phyloP scores from a whole-genome alignment of 805 yeast genomes.

The Saccharomycopsis sp. region DNA sequence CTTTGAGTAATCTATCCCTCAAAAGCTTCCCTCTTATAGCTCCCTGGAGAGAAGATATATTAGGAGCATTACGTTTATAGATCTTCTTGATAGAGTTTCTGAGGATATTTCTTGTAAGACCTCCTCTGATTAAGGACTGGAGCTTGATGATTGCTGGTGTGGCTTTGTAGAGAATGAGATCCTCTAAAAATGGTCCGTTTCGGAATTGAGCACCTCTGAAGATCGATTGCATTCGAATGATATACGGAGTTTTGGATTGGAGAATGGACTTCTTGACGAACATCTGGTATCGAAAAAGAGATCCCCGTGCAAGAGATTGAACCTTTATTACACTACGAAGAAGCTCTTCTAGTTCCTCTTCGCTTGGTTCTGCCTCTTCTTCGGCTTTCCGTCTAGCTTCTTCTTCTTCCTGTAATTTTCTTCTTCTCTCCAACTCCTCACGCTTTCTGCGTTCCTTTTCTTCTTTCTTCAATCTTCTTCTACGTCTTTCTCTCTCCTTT shows the following conservation, averaged over 20 bases:
- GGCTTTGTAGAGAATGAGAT: conserved; percentile 1
- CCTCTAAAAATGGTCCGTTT: conserved; percentile 9
- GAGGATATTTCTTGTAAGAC: conserved; percentile 26
- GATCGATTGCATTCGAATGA: conserved; percentile 40
- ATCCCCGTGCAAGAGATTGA: conserved; percentile 69
- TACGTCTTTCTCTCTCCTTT: neutral
- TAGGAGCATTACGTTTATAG: conserved; percentile 21
- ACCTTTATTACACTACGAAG: conserved; percentile 39
- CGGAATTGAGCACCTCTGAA: conserved; percentile 26
- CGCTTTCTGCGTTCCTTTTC: neutral
- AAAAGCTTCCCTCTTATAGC: conserved; percentile 34
- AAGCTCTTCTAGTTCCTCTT: conserved; percentile 26
- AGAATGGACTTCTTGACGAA: conserved; percentile 59
- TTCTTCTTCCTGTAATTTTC: neutral
- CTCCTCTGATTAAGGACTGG: conserved; percentile 49
- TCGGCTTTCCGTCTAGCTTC: neutral
- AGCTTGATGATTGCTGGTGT: conserved; percentile 26
- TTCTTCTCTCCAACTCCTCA: neutral
- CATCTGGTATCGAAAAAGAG: conserved; percentile 54
- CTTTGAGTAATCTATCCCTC: conserved; percentile 25
- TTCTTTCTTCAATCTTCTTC: conserved; percentile 1
- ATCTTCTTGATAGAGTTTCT: conserved; percentile 27
- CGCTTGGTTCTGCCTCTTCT: conserved; percentile 13
- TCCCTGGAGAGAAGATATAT: conserved; percentile 31
- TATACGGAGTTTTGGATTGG: conserved; percentile 46